Base-by-base conservation (phyloP, 2,329 filamentous ascomycete genomes). In the Colletotrichum zoysiae region DNA sequence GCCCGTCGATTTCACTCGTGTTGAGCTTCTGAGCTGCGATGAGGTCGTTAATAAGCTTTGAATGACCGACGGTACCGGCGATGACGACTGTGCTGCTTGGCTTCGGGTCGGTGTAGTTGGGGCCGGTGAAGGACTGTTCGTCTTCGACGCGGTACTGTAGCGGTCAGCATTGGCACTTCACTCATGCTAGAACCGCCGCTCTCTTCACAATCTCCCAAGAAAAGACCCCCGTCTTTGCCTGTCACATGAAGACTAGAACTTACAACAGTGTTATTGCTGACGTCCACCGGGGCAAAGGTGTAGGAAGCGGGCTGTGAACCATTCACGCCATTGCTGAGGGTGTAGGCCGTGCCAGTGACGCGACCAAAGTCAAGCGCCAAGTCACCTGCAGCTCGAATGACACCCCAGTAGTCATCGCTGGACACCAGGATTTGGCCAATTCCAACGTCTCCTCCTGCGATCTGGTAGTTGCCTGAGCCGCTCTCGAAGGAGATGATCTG, bases 301-400 rank as follows among this genome's bases (percentile, higher is more conserved):
- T 87, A 87, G 3, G 72, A 69, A 2, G 82, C 83, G 0, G 84
- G 80, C 0, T 75, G 73, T 0, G 84, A 79, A 2, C 76, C 78
- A 4, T 70, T 75, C 68, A 81, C 76, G 16, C 85, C 86, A 40
- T 88, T 88, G 75, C 86, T 86, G 5, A 90, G 81, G 1, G 89
- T 88, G 69, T 90, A 87, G 78, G 92, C 92, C 35, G 81, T 85
- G 11, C 91, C 90, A 0, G 90, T 92, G 5, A 93, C 90, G n/a
- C 89, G 87, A 20, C 91, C 91, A 81, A 94, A 92, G 78, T 94
- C 92, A 5, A 84, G 77, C 0, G 90, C 90, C 12, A 94, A 84
- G 78, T 94, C 91, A 50, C 89, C 85, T 0, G 90, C 91, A 6
- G 90, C 90, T 35, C 91, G 87, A 65, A 92, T 85, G 1, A 93